These are phyloP conservation scores for Byssothecium circinans DNA, from an alignment of 2,329 filamentous ascomycete genomes.

Conservation along the genomic window DNA sequence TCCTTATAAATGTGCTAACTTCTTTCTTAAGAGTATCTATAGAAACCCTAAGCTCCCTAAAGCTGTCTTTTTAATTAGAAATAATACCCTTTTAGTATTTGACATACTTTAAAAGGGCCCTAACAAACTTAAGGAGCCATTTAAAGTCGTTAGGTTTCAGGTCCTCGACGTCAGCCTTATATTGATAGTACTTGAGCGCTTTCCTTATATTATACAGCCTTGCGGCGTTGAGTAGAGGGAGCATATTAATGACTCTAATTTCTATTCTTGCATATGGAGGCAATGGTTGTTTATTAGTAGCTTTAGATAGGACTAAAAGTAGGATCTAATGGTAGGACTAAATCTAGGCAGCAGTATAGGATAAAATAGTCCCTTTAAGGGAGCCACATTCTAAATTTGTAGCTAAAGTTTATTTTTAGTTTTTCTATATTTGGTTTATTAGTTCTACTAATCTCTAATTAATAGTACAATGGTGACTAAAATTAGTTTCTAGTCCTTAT, in stretches of 20 bases:
- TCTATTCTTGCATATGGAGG: constrained; percentile 7
- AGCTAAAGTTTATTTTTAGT: constrained; percentile 9
- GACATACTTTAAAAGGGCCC: constrained; percentile 11
- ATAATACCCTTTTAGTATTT: constrained; percentile 11
- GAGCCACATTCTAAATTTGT: constrained; percentile 9
- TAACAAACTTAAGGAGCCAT: constrained; percentile 9
- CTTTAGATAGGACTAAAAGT: constrained; percentile 10
- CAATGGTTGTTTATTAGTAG: constrained; percentile 9
- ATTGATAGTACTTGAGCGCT: constrained; percentile 8
- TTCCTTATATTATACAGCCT: constrained; percentile 10
- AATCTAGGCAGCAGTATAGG: constrained; percentile 5
- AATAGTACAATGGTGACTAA: too few species aligned
- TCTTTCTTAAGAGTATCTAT: constrained; percentile 10
- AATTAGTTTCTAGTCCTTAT: too few species aligned
- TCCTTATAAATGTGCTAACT: constrained; percentile 11
- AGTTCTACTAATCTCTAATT: constrained; percentile 10
- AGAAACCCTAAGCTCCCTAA: constrained; percentile 7
- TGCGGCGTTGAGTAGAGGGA: constrained; percentile 5
- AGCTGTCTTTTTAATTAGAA: constrained; percentile 7
- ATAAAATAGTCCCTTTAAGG: constrained; percentile 6
- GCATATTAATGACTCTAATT: constrained; percentile 11
- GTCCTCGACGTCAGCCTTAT: constrained; percentile 3
- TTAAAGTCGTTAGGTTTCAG: constrained; percentile 8
- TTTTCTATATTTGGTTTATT: constrained; percentile 8
- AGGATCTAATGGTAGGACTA: constrained; percentile 4